Evolutionary conservation across 805 yeast genomes (phyloP).

Genomic region (Cyberlindnera maclurae): DNA sequence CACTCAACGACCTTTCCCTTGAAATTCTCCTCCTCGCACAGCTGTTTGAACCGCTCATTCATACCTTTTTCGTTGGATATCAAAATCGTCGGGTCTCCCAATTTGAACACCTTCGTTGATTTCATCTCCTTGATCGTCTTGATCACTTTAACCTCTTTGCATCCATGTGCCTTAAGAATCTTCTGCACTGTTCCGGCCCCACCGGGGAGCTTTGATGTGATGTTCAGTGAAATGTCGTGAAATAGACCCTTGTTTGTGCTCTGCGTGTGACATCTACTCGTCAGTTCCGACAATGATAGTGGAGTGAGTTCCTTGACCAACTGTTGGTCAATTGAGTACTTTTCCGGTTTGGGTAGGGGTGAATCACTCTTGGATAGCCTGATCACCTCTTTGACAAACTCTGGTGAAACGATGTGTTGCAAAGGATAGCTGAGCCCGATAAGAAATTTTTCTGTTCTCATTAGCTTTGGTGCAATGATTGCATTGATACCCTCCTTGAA

Average conservation of each 20-base stretch:
- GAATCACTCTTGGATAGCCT: slow-evolving; percentile 22
- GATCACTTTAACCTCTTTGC: slow-evolving; percentile 24
- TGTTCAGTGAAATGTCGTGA: slow-evolving; percentile 39
- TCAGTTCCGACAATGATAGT: slow-evolving; percentile 19
- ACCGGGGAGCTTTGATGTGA: slow-evolving; percentile 54
- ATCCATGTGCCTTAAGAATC: slow-evolving; percentile 58
- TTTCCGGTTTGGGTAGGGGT: slow-evolving; percentile 18
- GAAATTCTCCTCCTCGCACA: slow-evolving; percentile 13
- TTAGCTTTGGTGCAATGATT: slow-evolving; percentile 71
- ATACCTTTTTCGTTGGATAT: slow-evolving; percentile 30
- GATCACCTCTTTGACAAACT: slow-evolving; percentile 41
- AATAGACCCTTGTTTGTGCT: slow-evolving; percentile 33
- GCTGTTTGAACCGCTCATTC: slow-evolving; percentile 24
- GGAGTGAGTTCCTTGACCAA: slow-evolving; percentile 27
- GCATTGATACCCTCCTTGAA: slow-evolving; percentile 33
- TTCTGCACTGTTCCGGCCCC: slow-evolving; percentile 48
- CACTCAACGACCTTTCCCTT: slow-evolving; percentile 40
- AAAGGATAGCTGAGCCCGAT: slow-evolving; percentile 52
- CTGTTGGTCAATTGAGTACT: slow-evolving; percentile 29
- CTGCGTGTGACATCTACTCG: slow-evolving; percentile 9
- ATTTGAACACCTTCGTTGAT: slow-evolving; percentile 14
- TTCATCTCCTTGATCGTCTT: slow-evolving; percentile 24
- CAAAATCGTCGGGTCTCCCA: slow-evolving; percentile 17
- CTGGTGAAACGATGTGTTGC: slow-evolving; percentile 47
- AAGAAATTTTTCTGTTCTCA: slow-evolving; percentile 84